Conservation (phyloP, 228 moss, liverwort and hornwort genomes). For the Sphagnum fallax region DNA sequence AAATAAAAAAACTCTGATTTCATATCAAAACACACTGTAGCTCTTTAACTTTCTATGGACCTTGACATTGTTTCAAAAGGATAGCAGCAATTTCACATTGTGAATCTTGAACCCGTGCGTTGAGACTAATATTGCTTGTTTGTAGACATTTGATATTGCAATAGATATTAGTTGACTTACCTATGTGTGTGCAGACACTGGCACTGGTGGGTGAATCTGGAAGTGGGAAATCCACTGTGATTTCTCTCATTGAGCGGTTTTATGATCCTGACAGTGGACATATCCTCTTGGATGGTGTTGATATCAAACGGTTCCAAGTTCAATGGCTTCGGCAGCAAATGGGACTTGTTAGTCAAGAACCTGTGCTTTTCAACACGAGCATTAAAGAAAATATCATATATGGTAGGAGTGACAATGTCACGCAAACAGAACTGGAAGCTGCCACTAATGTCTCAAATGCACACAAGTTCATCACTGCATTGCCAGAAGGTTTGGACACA, state of each 20-base stretch:
- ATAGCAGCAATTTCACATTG: conserved; percentile 1
- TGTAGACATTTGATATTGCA: too few relatives aligned
- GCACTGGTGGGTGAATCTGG: conserved; percentile 91
- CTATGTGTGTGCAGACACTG: conserved; percentile 20
- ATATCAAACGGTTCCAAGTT: conserved; percentile 15
- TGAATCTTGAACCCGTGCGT: conserved; percentile 24
- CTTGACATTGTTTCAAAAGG: too few relatives aligned
- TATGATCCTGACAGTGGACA: conserved; percentile 28
- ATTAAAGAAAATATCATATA: conserved; percentile 32
- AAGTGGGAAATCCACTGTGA: conserved; percentile 83
- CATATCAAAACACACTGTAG: too few relatives aligned
- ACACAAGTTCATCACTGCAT: conserved; percentile 28
- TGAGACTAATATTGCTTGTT: conserved; percentile 6
- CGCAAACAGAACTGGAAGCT: conserved; percentile 19
- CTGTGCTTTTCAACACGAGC: conserved; percentile 22
- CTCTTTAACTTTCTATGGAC: too few relatives aligned
- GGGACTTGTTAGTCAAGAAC: conserved; percentile 30
- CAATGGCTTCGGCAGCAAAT: conserved; percentile 18
- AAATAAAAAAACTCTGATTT: too few relatives aligned
- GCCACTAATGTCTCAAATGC: conserved; percentile 24
- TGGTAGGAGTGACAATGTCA: conserved; percentile 6
- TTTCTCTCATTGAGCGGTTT: conserved; percentile 67
- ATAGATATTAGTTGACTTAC: too few relatives aligned
- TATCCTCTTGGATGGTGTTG: conserved; percentile 27
- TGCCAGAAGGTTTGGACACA: conserved; percentile 27